phyloP scores from a whole-genome alignment of 225 moss, liverwort and hornwort species.

The Pseudisothecium myosuroides region DNA sequence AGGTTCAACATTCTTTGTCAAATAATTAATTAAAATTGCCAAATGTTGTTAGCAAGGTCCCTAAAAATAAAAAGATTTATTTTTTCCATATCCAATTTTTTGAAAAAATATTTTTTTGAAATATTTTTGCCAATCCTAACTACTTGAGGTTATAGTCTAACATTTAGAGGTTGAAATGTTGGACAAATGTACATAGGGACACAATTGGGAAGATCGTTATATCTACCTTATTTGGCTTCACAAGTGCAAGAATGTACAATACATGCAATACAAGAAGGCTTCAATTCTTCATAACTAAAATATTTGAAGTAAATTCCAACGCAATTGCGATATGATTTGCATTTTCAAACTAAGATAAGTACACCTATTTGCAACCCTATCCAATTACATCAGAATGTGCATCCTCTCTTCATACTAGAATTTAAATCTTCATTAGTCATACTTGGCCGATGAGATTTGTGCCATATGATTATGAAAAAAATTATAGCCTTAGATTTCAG shows the following conservation, averaged over 20 bases:
- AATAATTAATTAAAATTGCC: neutral
- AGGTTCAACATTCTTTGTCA: fast-evolving
- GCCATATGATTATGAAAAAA: neutral
- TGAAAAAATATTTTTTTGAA: neutral
- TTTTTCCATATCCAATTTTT: neutral
- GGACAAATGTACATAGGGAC: neutral
- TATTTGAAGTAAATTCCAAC: neutral
- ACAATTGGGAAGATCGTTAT: neutral
- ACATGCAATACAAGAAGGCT: neutral
- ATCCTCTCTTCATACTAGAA: neutral
- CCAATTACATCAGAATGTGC: neutral
- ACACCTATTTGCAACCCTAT: neutral
- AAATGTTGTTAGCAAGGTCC: neutral
- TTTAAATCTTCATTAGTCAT: neutral
- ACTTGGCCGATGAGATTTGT: neutral
- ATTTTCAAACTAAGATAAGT: neutral
- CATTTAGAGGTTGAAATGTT: neutral
- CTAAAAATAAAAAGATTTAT: neutral
- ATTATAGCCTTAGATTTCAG: neutral
- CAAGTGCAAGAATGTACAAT: too few species aligned
- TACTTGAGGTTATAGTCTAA: fast-evolving
- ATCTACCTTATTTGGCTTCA: neutral
- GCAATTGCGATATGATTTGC: neutral
- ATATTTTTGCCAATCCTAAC: neutral
- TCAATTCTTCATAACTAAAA: too few species aligned